phyloP scores from a whole-genome alignment of 2,329 filamentous ascomycete species.

The Penicillium sp. region DNA sequence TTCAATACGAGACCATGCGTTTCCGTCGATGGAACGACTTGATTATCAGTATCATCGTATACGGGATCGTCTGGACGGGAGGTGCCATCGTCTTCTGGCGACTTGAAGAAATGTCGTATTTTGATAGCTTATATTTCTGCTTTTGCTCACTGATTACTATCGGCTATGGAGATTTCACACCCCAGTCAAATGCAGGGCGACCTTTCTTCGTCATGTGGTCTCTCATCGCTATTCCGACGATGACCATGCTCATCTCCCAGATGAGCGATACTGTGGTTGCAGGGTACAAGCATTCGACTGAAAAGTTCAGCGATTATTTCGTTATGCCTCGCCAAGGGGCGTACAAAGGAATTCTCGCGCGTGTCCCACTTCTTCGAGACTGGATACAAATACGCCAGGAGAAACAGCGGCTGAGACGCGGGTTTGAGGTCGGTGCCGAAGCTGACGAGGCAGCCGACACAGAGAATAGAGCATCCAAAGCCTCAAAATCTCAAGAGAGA shows the following conservation, averaged over 20 bases:
- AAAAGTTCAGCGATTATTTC: constrained; percentile 67
- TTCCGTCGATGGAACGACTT: constrained; percentile 79
- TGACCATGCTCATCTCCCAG: constrained; percentile 84
- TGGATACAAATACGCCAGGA: constrained; percentile 50
- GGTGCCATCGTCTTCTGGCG: constrained; percentile 78
- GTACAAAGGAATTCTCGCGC: constrained; percentile 58
- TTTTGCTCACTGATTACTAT: constrained; percentile 85
- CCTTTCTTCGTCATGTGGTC: constrained; percentile 96
- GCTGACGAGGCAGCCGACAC: constrained; percentile 34
- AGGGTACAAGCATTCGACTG: constrained; percentile 67
- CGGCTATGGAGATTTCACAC: constrained; percentile 82
- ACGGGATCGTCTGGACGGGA: constrained; percentile 77
- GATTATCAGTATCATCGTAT: constrained; percentile 69
- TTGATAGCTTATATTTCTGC: constrained; percentile 81
- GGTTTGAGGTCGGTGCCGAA: constrained; percentile 53
- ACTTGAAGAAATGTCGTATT: constrained; percentile 69
- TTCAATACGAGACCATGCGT: constrained; percentile 69
- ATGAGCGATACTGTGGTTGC: constrained; percentile 82
- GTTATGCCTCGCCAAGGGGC: constrained; percentile 67
- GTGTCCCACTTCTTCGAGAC: constrained; percentile 50
- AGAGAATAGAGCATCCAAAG: constrained; percentile 12
- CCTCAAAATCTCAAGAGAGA: constrained; percentile 14
- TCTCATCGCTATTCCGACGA: constrained; percentile 81
- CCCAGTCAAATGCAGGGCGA: constrained; percentile 76
- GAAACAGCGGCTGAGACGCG: constrained; percentile 53